Conservation (phyloP, 768 basidiomycete species). For the Fomitopsis pulvina region DNA sequence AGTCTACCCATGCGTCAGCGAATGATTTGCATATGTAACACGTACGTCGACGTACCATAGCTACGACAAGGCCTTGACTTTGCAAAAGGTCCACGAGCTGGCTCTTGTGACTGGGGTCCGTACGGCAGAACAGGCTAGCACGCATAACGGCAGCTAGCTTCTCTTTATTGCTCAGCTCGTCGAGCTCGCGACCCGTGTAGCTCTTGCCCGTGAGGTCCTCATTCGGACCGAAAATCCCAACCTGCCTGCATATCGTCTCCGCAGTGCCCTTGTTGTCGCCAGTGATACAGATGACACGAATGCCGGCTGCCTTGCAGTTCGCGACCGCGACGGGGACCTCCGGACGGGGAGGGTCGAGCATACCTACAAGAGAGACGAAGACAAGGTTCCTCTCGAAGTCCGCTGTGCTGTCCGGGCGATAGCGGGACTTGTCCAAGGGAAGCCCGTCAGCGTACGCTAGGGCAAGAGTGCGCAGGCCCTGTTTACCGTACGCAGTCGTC, state of each 20-base stretch:
- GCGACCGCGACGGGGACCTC: constrained; percentile 84
- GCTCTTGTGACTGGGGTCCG: constrained; percentile 92
- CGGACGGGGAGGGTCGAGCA: constrained; percentile 96
- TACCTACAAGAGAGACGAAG: constrained; percentile 93
- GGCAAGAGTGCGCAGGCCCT: constrained; percentile 87
- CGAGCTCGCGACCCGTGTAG: constrained; percentile 90
- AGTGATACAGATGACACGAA: constrained; percentile 95
- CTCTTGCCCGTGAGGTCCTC: constrained; percentile 94
- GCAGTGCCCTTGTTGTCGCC: constrained; percentile 98
- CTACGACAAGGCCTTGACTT: constrained; percentile 86
- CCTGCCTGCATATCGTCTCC: constrained; percentile 93
- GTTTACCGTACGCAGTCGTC: constrained; percentile 66
- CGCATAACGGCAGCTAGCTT: constrained; percentile 83
- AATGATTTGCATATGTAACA: not conserved
- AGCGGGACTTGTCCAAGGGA: constrained; percentile 75
- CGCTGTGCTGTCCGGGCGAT: constrained; percentile 67
- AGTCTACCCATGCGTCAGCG: constrained; percentile 44
- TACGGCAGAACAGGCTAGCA: constrained; percentile 87
- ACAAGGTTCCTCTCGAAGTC: constrained; percentile 92
- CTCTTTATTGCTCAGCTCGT: constrained; percentile 71
- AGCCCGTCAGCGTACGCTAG: constrained; percentile 78
- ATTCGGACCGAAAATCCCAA: constrained; percentile 83
- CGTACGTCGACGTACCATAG: constrained; percentile 60
- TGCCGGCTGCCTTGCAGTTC: constrained; percentile 88
- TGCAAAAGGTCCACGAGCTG: constrained; percentile 93